Percentiles rank a stretch among this genome's conserved stretches.
These are phyloP conservation scores for Hymenotorrendiella dingleyae DNA, from an alignment of 2,329 filamentous ascomycete genomes.

Conservation along the genomic window DNA sequence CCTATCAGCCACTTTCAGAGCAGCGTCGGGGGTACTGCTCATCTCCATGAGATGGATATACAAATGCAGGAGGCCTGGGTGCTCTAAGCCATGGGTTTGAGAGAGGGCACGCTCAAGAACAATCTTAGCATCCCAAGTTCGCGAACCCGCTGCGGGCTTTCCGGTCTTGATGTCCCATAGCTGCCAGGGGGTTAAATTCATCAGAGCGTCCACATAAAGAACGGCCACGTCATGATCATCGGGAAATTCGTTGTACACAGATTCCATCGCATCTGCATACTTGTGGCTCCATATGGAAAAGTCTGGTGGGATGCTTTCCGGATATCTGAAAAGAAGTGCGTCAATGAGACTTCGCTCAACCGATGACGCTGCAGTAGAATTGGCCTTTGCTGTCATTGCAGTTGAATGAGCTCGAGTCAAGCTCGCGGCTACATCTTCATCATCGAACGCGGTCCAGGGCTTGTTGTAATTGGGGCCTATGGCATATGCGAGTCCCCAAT, in stretches of 20 bases:
- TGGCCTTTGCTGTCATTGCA: conserved; percentile 37
- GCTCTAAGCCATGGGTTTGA: conserved; percentile 42
- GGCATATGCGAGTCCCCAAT: conserved; percentile 67
- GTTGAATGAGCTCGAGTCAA: conserved; percentile 44
- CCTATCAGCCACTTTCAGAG: conserved; percentile 53
- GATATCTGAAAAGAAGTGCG: conserved; percentile 58
- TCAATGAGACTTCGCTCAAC: conserved; percentile 58
- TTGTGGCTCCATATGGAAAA: conserved; percentile 49
- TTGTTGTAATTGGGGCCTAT: conserved; percentile 76
- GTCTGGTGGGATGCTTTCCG: conserved; percentile 43
- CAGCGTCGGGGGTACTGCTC: conserved; percentile 60
- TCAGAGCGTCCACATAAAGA: conserved; percentile 58
- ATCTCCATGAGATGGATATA: conserved; percentile 78
- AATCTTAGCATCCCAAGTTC: conserved; percentile 50
- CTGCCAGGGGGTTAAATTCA: conserved; percentile 61
- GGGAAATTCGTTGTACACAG: conserved; percentile 44
- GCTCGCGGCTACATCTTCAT: conserved; percentile 47
- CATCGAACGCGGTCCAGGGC: conserved; percentile 66
- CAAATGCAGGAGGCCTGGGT: conserved; percentile 67
- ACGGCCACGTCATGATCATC: conserved; percentile 58
- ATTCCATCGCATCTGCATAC: conserved; percentile 57
- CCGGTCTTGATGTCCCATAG: conserved; percentile 58
- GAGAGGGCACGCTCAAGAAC: conserved; percentile 54
- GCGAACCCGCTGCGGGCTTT: conserved; percentile 46
- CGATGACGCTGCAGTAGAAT: conserved; percentile 34